Evolutionary conservation across 1,139 yeast genomes (phyloP).

Genomic region (Arxiozyma slooffiae): DNA sequence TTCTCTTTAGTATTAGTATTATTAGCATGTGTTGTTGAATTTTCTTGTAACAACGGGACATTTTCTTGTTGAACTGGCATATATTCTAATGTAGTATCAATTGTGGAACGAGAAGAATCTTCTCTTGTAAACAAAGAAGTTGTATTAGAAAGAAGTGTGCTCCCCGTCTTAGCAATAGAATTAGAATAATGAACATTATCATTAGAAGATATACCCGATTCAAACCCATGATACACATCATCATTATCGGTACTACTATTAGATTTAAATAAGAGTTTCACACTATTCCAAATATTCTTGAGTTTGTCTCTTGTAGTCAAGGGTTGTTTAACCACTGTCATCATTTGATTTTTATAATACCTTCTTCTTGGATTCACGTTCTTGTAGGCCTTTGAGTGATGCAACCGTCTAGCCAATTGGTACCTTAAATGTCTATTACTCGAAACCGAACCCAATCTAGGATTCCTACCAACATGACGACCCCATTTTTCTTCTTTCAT

Average conservation of each 20-base stretch:
- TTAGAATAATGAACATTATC: not conserved
- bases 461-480: not conserved
- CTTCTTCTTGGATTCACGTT: not conserved
- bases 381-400: not conserved
- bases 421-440: not conserved
- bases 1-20: not conserved
- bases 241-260: no score
- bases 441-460: not conserved
- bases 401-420: not conserved
- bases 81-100: slow-evolving; percentile 4
- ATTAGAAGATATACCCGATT: not conserved
- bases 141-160: not conserved
- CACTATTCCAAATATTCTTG: slow-evolving; percentile 1
- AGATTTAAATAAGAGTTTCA: not conserved
- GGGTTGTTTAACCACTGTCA: not conserved
- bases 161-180: not conserved
- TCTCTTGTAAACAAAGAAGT: not conserved
- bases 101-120: slow-evolving; percentile 1
- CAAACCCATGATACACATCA: not conserved
- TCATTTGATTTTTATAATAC: no score
- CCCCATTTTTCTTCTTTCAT: not conserved
- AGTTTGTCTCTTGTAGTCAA: not conserved
- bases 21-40: not conserved
- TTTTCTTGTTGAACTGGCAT: slow-evolving; percentile 2
- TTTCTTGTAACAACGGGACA: not conserved